Evolutionary conservation across 2,329 filamentous ascomycete species (phyloP), one percentile per base, ranked within the genome.

Genomic region (Colletotrichum horii): DNA sequence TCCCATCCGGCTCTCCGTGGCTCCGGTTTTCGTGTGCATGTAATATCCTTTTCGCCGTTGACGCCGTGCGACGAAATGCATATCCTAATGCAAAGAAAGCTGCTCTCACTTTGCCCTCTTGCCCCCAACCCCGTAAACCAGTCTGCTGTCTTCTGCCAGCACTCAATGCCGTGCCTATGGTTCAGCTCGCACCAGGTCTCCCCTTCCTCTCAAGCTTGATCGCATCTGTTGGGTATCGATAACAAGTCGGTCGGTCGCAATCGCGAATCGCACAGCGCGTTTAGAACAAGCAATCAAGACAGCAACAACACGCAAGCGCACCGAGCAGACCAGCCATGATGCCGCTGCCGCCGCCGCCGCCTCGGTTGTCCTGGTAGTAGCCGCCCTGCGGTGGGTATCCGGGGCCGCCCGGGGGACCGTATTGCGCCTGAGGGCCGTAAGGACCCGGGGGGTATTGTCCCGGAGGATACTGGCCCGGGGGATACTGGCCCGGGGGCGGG

Each of bases 291-390:
- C 85, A 84, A 78, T 92, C 90, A 79, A 92, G 80, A 80, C 90
- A 92, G 83, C 90, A 92, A 81, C 90, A 92, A 81, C 89, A 91
- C 2, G 90, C 90, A 75, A 90, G 80, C 77, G 85, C 85, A 19
- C 88, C 90, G 19, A 91, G 78, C 69, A 90, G 80, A 56, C 87
- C 88, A 38, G 86, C 86, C 56, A 90, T 78, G 70, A 86, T 78
- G 61, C 87, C 84, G 30, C 81, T 77, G 70, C 78, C 69, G 71
- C 79, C 79, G 58, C 82, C 81, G 62, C 82, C 82, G 78, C 78
- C 80, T 77, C 76, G 78, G 70, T 75, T 75, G 71, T 83, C 78
- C 65, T 83, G 80, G n/a, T 81, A 79, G 70, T 81, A 79, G 65
- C 75, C 79, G 30, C 77, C 78, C 62, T 79, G 81, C 9, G 80